A percentile compares a stretch with the other conserved stretches of the same genome.
These are phyloP conservation scores for Saprolegnia diclina DNA, from an alignment of 352 stramenopile genomes.

Conservation along the genomic window DNA sequence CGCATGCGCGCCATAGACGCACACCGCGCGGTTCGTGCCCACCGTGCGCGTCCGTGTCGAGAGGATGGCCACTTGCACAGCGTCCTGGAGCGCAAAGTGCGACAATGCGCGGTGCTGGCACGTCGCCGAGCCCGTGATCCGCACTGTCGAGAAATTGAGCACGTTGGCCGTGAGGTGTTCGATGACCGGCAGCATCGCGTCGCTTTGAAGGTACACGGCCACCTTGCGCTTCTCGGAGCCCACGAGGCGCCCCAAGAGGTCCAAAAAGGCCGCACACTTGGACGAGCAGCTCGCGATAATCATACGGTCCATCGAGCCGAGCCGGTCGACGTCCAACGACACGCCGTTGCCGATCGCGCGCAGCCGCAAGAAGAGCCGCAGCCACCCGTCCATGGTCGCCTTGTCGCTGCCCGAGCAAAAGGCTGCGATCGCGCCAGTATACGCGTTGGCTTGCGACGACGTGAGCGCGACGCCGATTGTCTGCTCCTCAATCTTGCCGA, in stretches of 20 bases:
- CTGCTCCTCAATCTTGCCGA: slow-evolving; percentile 78
- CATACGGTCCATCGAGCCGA: slow-evolving; percentile 56
- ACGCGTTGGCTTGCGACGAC: slow-evolving; percentile 46
- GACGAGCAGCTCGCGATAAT: slow-evolving; percentile 52
- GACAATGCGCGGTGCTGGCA: slow-evolving; percentile 59
- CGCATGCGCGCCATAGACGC: slow-evolving; percentile 66
- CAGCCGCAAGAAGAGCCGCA: slow-evolving; percentile 58
- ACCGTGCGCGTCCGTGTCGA: slow-evolving; percentile 51
- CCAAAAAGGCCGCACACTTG: slow-evolving; percentile 53
- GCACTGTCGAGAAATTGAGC: slow-evolving; percentile 57
- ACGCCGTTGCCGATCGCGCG: slow-evolving; percentile 77
- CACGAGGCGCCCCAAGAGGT: slow-evolving; percentile 50
- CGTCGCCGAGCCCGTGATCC: slow-evolving; percentile 43
- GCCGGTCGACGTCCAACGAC: slow-evolving; percentile 71
- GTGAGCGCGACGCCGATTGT: slow-evolving; percentile 57
- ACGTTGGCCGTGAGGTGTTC: slow-evolving; percentile 58
- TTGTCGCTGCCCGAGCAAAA: slow-evolving; percentile 47
- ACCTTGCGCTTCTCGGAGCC: slow-evolving; percentile 59
- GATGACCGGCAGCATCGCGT: slow-evolving; percentile 61
- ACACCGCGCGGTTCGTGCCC: slow-evolving; percentile 41
- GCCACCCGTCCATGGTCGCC: slow-evolving; percentile 54
- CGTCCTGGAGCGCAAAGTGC: slow-evolving; percentile 57
- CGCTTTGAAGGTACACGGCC: slow-evolving; percentile 72
- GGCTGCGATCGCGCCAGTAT: slow-evolving; percentile 48
- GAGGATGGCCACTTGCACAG: slow-evolving; percentile 61